Evolutionary conservation across 345 rosid species (phyloP), one percentile per base, ranked within the genome.

Genomic region (Syzygium grande): DNA sequence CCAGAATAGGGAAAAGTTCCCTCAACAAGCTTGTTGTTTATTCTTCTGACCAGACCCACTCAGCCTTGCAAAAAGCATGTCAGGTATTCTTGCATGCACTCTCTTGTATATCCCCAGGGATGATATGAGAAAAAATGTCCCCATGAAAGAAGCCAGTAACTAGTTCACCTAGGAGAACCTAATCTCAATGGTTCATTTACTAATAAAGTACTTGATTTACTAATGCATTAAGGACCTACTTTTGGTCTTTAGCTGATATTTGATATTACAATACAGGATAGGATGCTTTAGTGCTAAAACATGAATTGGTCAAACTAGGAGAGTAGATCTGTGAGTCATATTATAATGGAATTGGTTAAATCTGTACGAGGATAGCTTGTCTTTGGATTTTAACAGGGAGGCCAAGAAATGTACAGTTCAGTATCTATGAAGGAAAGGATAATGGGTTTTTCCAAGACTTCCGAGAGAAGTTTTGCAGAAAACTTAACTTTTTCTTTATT

Each of bases 21-120:
- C 95, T 96, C 79, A 89, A 85, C 86, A 96, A 95, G 93, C 98
- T 97, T 84, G 98, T 96, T 84, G 96, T 94, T 85, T 97, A 97
- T 84, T 92, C 91, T 54, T 97, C 99, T 63, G 97, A 97, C 91
- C 99, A 97, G 90, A 95, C 99, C 87, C 99, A 97, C 90, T 93
- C 98, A 27, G 92, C 98, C 85, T 87, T 96, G 56, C 96, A 94
- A 65, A 97, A 97, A 89, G 99, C 99, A 55, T 96, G 98, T 88
- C 97, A 96, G 98, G 99, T 97, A 89, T 53, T 89, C 34, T 85
- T 59, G 56, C 58, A 56, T 79, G 86, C 84, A 43, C 34, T 21
- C 41, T 16, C 68, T 63, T 27, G 3, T 43, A 25, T 55, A 41
- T 86, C 27, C 52, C 25, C 5, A 58, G 61, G 23, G 43, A 68